Evolutionary conservation across 2,329 filamentous ascomycete genomes (phyloP), one percentile per base, ranked within the genome.

Genomic region (Cercospora beticola): DNA sequence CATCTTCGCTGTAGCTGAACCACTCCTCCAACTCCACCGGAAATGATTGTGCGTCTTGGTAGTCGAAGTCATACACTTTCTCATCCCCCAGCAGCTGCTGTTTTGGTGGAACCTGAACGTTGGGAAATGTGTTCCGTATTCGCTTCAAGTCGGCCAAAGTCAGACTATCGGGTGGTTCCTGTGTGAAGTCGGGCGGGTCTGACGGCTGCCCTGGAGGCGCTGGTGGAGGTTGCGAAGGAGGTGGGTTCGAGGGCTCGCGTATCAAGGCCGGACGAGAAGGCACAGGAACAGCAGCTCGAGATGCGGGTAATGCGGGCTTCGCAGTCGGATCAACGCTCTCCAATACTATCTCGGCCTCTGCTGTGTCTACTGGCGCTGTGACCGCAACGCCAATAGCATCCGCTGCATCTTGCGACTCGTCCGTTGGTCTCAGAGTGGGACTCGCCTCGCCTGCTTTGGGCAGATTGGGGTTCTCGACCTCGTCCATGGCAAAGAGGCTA

Each of bases 1-100:
- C 94, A 80, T 92, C 91, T 70, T 93, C 89, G 74, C 91, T 91
- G 81, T 98, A 97, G 64, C 90, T 89, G 80, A 99, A 99, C 95
- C 95, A 99, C 82, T 99, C 95, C 78, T 98, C 93, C 59, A 99
- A 85, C 83, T 99, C 95, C 71, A 95, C 92, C 18, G 92, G 88
- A 74, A 97, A 90, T 0, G 79, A 81, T 18, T 83, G 82, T 7
- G 83, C 80, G 75, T 86, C 84, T 58, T 81, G 78, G 71, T 85
- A 85, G 31, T 79, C 87, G 78, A 97, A 99, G 69, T 95, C 93
- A 83, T 99, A 99, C 59, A 83, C 74, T 58, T 73, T 73, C 40
- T 75, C 72, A 12, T 76, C 60, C 6, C 73, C 74, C 72, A 71
- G 79, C n/a, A 78, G 59, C 65, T 75, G 70, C 65, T 77, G 73